These are phyloP conservation scores for Rhododendron henanense DNA, from an alignment of 148 eudicot species.

Conservation along the genomic window DNA sequence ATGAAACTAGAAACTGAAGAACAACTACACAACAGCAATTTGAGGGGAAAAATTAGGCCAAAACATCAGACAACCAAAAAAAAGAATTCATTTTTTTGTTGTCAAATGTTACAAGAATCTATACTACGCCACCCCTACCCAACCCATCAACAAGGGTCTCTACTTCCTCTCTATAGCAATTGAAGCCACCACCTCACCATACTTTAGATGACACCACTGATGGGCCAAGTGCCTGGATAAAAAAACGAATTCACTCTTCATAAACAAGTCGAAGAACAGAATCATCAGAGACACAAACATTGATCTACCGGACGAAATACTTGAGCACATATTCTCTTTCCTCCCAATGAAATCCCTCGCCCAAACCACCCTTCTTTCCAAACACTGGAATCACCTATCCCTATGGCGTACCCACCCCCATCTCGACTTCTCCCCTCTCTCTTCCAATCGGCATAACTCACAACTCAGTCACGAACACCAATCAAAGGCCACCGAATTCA, in stretches of 20 bases:
- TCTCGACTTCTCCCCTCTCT: neutral
- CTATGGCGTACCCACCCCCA: neutral
- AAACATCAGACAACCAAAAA: no score
- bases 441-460: neutral
- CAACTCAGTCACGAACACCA: neutral
- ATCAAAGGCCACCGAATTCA: neutral
- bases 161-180: neutral
- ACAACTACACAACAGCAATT: neutral
- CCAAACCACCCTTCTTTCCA: neutral
- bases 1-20: neutral
- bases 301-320: neutral
- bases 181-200: no score
- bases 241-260: no score
- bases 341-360: neutral
- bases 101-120: neutral
- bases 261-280: no score
- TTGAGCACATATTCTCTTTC: neutral
- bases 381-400: neutral
- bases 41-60: neutral
- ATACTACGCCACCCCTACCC: neutral
- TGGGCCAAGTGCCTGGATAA: no score
- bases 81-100: neutral
- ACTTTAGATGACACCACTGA: no score
- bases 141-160: neutral
- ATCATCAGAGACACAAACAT: no score